phyloP scores from a whole-genome alignment of 306 rosid genomes.

The Inga oerstediana region DNA sequence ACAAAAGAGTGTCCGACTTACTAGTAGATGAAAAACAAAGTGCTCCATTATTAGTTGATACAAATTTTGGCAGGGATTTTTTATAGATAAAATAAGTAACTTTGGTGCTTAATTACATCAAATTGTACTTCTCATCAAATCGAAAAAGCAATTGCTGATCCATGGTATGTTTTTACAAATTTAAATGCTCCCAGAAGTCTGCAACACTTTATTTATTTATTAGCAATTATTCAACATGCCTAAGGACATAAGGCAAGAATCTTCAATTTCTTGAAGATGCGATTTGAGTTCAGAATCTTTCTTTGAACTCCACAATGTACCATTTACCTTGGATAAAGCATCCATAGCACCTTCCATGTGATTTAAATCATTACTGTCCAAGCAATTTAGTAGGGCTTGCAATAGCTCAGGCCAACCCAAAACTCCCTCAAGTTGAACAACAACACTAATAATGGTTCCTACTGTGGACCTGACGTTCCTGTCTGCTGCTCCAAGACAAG shows the following conservation, averaged over 20 bases:
- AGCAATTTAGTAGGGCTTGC: constrained; percentile 87
- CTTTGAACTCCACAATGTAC: constrained; percentile 13
- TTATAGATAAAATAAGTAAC: background rate
- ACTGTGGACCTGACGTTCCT: constrained; percentile 88
- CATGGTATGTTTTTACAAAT: background rate
- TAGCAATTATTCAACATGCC: constrained; percentile 5
- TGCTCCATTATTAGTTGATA: background rate
- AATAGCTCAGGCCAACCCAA: constrained; percentile 92
- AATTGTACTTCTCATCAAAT: background rate
- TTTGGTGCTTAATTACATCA: background rate
- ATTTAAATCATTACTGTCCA: constrained; percentile 84
- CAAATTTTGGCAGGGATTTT: background rate
- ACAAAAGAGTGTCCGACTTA: background rate
- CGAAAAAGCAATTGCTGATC: background rate
- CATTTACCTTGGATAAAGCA: constrained; percentile 89
- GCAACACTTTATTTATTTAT: background rate
- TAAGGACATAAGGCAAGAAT: constrained; percentile 10
- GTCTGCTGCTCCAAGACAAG: constrained; percentile 90
- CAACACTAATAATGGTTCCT: constrained; percentile 84
- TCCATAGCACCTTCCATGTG: constrained; percentile 99
- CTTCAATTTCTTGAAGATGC: background rate
- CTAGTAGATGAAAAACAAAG: background rate
- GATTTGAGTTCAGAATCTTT: constrained; percentile 22
- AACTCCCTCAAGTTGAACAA: constrained; percentile 83
- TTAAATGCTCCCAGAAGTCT: background rate